Percentiles rank a stretch among this genome's conserved stretches.
These are phyloP conservation scores for Komagataella kurtzmanii DNA, from an alignment of 805 yeast species.

Conservation along the genomic window DNA sequence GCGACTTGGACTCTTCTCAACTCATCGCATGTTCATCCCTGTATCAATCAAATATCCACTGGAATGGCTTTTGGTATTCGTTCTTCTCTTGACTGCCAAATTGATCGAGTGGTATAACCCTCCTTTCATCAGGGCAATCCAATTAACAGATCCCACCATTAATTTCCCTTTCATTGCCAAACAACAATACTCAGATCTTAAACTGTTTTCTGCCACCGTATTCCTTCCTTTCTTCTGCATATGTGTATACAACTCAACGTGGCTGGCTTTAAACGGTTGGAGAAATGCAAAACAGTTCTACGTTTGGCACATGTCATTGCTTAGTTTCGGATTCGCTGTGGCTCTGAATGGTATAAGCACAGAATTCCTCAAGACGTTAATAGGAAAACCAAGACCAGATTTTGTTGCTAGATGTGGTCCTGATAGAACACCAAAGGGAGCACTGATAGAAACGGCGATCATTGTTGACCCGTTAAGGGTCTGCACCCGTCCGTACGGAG, in stretches of 20 bases:
- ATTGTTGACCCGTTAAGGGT: conserved; percentile 14
- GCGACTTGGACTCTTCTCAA: background rate
- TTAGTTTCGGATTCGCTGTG: conserved; percentile 24
- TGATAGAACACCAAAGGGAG: conserved; percentile 9
- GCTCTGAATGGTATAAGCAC: conserved; percentile 43
- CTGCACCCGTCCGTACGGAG: conserved; percentile 21
- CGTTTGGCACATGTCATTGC: conserved; percentile 22
- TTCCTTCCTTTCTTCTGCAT: conserved; percentile 22
- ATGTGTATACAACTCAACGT: conserved; percentile 14
- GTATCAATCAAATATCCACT: conserved; percentile 3
- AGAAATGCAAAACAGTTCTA: conserved; percentile 21
- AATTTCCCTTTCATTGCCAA: conserved; percentile 31
- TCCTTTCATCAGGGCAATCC: conserved; percentile 35
- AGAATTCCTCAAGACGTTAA: conserved; percentile 60
- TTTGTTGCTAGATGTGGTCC: conserved; percentile 79
- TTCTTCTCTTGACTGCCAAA: conserved; percentile 3
- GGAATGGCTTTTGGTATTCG: conserved; percentile 6
- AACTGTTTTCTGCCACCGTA: conserved; percentile 19
- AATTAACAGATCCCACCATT: conserved; percentile 25
- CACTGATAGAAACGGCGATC: conserved; percentile 3
- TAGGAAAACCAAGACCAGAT: conserved; percentile 86
- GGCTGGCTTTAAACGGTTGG: conserved; percentile 13
- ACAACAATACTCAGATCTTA: conserved; percentile 20
- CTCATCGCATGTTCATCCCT: background rate
- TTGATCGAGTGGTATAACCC: conserved; percentile 13